Evolutionary conservation across 176 grass and related monocot species (phyloP).

Genomic region (Lolium rigidum): DNA sequence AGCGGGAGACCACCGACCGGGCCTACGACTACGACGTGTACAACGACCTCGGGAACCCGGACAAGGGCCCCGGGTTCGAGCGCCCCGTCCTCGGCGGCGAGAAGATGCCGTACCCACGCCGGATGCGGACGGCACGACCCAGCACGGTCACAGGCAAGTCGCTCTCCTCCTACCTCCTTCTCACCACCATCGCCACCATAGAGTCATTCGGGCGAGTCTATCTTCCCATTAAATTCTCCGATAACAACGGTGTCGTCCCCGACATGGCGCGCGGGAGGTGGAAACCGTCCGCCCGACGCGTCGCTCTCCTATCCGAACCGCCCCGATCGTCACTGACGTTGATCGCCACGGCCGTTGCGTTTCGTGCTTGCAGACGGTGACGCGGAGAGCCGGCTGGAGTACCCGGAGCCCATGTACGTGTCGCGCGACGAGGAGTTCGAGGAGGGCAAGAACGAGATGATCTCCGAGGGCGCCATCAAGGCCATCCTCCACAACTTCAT

Average conservation of each 20-base stretch:
- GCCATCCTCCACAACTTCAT: slow-evolving; percentile 95
- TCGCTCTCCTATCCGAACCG: slow-evolving; percentile 51
- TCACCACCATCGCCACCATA: not conserved
- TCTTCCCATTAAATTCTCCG: slow-evolving; percentile 35
- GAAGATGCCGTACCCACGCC: slow-evolving; percentile 76
- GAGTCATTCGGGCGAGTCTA: not conserved
- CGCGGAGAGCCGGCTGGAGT: slow-evolving; percentile 76
- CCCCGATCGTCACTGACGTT: slow-evolving; percentile 37
- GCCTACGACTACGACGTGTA: slow-evolving; percentile 81
- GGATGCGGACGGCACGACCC: slow-evolving; percentile 69
- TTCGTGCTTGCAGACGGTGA: slow-evolving; percentile 51
- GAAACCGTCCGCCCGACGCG: slow-evolving; percentile 16
- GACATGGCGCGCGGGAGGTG: slow-evolving; percentile 33
- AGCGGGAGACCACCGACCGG: slow-evolving; percentile 62
- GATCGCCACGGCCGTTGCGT: not conserved
- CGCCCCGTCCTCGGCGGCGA: slow-evolving; percentile 73
- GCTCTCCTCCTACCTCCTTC: not conserved
- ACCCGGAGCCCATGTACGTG: slow-evolving; percentile 76
- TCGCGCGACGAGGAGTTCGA: slow-evolving; percentile 92
- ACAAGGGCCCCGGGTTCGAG: slow-evolving; percentile 67
- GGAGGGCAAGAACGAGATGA: slow-evolving; percentile 91
- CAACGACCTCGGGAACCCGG: slow-evolving; percentile 86
- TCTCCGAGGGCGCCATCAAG: slow-evolving; percentile 64
- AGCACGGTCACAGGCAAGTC: slow-evolving; percentile 63
- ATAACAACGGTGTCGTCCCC: slow-evolving; percentile 34